Evolutionary conservation across 1,139 yeast genomes (phyloP).

Genomic region (Geotrichum candidum): DNA sequence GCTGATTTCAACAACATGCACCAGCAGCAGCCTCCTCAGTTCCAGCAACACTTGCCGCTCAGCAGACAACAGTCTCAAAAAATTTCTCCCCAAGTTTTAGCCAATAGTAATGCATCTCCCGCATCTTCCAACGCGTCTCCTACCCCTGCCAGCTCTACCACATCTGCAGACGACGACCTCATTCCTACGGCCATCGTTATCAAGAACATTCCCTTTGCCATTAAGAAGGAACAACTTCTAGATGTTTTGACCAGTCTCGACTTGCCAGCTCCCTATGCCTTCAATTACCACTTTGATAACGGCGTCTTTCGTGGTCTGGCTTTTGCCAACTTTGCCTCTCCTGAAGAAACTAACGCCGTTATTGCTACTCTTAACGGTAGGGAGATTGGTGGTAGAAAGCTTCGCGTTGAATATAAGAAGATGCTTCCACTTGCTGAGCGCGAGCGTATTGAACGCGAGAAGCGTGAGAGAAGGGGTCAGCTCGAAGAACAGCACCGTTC

Average conservation of each 20-base stretch:
- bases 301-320: constrained; percentile 99
- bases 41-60: constrained; percentile 5
- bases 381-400: constrained; percentile 92
- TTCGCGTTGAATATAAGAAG: constrained; percentile 93
- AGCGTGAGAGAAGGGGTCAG: constrained; percentile 91
- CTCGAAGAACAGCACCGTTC: constrained; percentile 87
- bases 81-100: neutral
- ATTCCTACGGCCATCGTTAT: constrained; percentile 98
- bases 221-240: constrained; percentile 88
- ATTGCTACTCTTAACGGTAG: constrained; percentile 81
- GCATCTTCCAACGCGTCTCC: neutral
- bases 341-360: constrained; percentile 88
- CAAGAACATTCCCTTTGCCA: constrained; percentile 95
- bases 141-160: constrained; percentile 4
- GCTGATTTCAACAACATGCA: neutral
- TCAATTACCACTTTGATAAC: constrained; percentile 95
- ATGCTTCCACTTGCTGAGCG: constrained; percentile 93
- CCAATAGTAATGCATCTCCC: neutral
- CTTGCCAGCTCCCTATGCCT: constrained; percentile 93
- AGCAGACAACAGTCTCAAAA: neutral
- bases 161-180: constrained; percentile 58
- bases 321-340: constrained; percentile 92
- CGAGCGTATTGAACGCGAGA: constrained; percentile 92
- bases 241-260: constrained; percentile 88
- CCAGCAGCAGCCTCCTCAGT: constrained; percentile 6